Evolutionary conservation across 371 early-diverging fungal genomes (phyloP).

Genomic region (Umbelopsis sp.): DNA sequence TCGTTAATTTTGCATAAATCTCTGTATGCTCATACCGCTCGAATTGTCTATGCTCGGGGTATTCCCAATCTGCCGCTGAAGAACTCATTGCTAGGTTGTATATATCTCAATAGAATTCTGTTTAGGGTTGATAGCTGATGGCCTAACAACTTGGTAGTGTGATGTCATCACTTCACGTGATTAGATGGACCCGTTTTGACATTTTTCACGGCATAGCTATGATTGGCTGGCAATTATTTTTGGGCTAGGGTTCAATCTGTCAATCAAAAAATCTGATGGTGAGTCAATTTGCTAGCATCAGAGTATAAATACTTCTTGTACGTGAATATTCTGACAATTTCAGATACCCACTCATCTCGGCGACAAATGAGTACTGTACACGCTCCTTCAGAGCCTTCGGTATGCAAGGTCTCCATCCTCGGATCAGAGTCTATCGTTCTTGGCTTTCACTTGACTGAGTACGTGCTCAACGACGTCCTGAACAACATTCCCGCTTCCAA

Average conservation of each 20-base stretch:
- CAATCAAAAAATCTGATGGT: constrained; percentile 14
- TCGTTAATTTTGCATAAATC: background rate
- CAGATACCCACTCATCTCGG: background rate
- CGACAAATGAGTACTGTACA: constrained; percentile 20
- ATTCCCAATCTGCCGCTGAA: constrained; percentile 48
- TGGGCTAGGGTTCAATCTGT: constrained; percentile 5
- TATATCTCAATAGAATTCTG: constrained; percentile 3
- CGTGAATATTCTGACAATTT: background rate
- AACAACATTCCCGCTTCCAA: constrained; percentile 76
- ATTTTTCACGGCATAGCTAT: background rate
- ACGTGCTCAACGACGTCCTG: constrained; percentile 78
- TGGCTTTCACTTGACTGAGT: constrained; percentile 81
- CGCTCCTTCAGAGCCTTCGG: constrained; percentile 47
- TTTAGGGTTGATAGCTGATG: background rate
- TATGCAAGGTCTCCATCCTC: constrained; percentile 81
- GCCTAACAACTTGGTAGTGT: background rate
- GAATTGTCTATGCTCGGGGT: constrained; percentile 52
- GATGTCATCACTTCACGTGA: constrained; percentile 3
- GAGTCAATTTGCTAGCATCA: background rate
- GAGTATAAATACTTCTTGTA: background rate
- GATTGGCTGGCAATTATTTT: background rate
- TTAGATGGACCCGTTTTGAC: background rate
- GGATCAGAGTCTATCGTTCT: constrained; percentile 86
- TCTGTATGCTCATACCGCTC: constrained; percentile 37
- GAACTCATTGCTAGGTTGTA: constrained; percentile 9